Base-by-base conservation (phyloP, 768 basidiomycete genomes). In the Chalciporus piperatus region DNA sequence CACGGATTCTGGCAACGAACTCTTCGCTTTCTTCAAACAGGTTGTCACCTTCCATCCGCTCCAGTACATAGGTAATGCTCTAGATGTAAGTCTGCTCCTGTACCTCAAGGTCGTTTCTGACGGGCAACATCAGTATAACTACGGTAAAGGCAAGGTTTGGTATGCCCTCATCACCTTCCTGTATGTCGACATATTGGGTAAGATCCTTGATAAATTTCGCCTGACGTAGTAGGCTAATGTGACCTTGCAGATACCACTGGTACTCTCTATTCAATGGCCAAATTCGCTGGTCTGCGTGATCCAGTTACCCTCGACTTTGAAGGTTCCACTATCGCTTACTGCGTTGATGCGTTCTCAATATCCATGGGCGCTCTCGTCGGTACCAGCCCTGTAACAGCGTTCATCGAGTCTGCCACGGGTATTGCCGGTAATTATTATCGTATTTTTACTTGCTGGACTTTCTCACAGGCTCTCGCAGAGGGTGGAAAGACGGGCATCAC, bases 221-320 rank as follows among this genome's bases (percentile, higher is more conserved):
- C 33, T 33, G n/a, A n/a, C 23, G 37, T 45, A 22, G 37, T 45
- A 22, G 25, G 16, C 32, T 35, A 40, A 51, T 37, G 3, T 38
- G 9, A 38, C 19, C 1, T 13, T 48, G 42, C 50, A 68, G 71
- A 75, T 51, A 76, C 72, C 25, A 77, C 74, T 48, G 86, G 91
- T 62, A 92, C 91, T 9, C 73, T 94, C 4, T 92, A 92, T 65
- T 87, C 91, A 35, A 92, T 94, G 91, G 88, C 89, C 47, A 91
- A 88, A 66, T 92, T 92, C 56, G 89, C 91, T 6, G 89, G 88
- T n/a, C 77, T 94, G 2, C 88, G 89, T 42, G 85, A 92, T 62
- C 85, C 85, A 1, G 80, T 89, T 13, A 92, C 90, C 22, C 74
- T 91, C 50, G 91, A 94, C 65, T 94, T 94, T 59, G 91, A 94